These are phyloP conservation scores for Ceratobasidium sp. DNA, from an alignment of 1,284 basidiomycete species.

Conservation along the genomic window DNA sequence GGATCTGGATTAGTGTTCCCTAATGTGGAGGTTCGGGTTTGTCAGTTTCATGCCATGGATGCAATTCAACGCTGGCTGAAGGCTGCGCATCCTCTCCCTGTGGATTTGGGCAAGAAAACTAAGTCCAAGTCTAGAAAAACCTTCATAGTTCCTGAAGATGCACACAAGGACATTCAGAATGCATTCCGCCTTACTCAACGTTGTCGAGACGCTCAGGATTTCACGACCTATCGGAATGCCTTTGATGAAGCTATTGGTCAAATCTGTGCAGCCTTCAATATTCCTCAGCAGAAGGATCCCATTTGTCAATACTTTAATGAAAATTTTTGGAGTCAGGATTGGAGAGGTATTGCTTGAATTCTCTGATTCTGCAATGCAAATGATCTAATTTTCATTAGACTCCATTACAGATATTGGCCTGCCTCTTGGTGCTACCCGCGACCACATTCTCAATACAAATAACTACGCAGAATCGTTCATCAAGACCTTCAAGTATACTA, in stretches of 20 bases:
- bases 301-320: not conserved
- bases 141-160: slow-evolving; percentile 2
- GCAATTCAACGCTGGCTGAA: slow-evolving; percentile 3
- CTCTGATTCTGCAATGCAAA: not conserved
- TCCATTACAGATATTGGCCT: slow-evolving; percentile 12
- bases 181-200: not conserved
- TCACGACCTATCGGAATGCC: not conserved
- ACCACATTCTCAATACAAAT: not conserved
- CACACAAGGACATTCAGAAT: not conserved
- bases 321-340: not conserved
- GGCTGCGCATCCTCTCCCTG: not conserved
- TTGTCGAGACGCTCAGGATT: not conserved
- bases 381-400: not conserved
- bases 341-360: not conserved
- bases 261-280: not conserved
- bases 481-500: slow-evolving; percentile 5
- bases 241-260: not conserved
- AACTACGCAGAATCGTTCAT: slow-evolving; percentile 9
- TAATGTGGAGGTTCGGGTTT: not conserved
- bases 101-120: not conserved
- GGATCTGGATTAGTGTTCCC: not conserved
- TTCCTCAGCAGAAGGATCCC: not conserved
- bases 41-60: slow-evolving; percentile 6
- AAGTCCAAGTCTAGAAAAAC: not conserved
- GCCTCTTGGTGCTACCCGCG: not conserved